phyloP scores from a whole-genome alignment of 805 yeast species.

The Saturnispora galanensis region DNA sequence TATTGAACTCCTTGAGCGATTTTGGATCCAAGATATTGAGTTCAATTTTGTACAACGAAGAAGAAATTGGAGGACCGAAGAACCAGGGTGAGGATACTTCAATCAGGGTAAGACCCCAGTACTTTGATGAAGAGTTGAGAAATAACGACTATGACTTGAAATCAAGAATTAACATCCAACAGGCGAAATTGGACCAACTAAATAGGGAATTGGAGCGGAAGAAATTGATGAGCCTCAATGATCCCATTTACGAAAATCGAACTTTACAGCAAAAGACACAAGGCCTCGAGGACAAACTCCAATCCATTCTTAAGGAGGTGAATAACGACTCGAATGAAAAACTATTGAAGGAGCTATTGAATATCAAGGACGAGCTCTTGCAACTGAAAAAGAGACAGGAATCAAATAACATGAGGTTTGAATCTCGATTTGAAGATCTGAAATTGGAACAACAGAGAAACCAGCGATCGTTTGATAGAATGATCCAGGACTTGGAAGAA shows the following conservation, averaged over 20 bases:
- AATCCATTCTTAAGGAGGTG: conserved; percentile 14
- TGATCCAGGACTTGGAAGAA: conserved; percentile 19
- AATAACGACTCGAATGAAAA: conserved; percentile 13
- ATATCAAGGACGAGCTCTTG: conserved; percentile 18
- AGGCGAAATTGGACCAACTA: conserved; percentile 7
- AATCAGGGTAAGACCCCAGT: background rate
- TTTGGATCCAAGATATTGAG: conserved; percentile 22
- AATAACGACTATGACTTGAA: background rate
- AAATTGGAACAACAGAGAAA: conserved; percentile 36
- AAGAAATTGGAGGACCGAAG: background rate
- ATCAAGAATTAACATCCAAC: conserved; percentile 1
- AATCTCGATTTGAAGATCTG: conserved; percentile 55
- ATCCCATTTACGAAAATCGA: conserved; percentile 8
- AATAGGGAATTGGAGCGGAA: conserved; percentile 9
- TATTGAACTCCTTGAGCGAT: conserved; percentile 21
- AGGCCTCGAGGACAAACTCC: conserved; percentile 11
- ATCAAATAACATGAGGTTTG: conserved; percentile 57
- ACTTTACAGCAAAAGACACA: conserved; percentile 5
- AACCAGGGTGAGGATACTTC: no score
- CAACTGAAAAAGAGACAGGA: conserved; percentile 21
- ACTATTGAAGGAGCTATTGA: conserved; percentile 15
- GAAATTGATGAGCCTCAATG: conserved; percentile 1
- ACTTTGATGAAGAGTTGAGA: background rate
- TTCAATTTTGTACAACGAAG: conserved; percentile 24
- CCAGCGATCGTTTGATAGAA: conserved; percentile 18